Conservation (phyloP, 75 land plant genomes). For the Selaginella tamariscina region DNA sequence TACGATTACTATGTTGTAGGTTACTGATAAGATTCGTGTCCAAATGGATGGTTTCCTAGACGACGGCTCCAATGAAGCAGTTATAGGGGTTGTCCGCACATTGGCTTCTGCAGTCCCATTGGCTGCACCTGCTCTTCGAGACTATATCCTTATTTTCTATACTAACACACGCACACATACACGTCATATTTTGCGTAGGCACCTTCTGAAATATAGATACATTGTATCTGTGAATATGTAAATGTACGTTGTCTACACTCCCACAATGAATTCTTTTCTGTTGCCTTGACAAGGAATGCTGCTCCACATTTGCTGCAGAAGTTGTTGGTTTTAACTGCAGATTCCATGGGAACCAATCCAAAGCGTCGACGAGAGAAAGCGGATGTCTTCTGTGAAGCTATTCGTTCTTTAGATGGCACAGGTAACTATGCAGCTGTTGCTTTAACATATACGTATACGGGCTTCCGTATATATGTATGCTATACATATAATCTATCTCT, state of each 20-base stretch:
- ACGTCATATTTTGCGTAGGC: no score
- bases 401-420: constrained; percentile 95
- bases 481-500: no score
- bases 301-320: constrained; percentile 73
- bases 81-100: constrained; percentile 72
- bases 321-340: constrained; percentile 55
- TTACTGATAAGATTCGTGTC: constrained; percentile 78
- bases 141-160: constrained; percentile 87
- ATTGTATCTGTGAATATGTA: not conserved
- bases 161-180: no score
- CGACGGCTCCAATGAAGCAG: constrained; percentile 94
- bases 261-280: no score
- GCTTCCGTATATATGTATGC: no score
- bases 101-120: constrained; percentile 71
- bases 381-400: constrained; percentile 81
- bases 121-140: constrained; percentile 63
- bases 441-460: no score
- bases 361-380: constrained; percentile 69
- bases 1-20: constrained; percentile 27
- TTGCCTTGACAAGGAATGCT: constrained; percentile 1
- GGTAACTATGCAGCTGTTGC: no score
- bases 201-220: no score
- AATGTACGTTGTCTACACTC: not conserved
- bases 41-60: constrained; percentile 98
- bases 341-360: constrained; percentile 31